Evolutionary conservation across 202 grass and related monocot genomes (phyloP).

Genomic region (Setaria viridis): DNA sequence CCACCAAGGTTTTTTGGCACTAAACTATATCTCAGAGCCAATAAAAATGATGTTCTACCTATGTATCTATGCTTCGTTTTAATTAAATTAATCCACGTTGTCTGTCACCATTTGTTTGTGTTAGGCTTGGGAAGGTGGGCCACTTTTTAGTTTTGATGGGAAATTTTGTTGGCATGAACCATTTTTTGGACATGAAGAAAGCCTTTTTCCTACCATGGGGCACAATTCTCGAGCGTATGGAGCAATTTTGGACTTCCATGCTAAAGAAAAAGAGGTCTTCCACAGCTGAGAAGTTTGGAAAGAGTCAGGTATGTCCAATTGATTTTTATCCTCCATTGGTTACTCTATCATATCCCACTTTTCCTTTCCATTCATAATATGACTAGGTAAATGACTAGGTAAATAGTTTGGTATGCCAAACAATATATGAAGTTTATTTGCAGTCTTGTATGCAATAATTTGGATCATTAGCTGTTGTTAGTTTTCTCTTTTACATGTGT

Average conservation of each 20-base stretch:
- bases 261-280: neutral
- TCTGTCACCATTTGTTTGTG: no score
- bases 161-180: slow-evolving; percentile 19
- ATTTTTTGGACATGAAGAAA: neutral
- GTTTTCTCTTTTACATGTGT: neutral
- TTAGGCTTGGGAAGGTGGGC: neutral
- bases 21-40: no score
- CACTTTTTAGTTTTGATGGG: slow-evolving; percentile 3
- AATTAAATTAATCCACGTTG: neutral
- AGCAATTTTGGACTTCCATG: neutral
- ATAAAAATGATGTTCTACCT: no score
- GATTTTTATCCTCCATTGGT: neutral
- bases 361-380: no score
- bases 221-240: neutral
- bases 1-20: neutral
- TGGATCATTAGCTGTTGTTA: neutral
- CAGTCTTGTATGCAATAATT: no score
- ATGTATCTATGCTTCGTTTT: neutral
- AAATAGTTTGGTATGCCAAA: neutral
- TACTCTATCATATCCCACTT: neutral
- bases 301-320: slow-evolving; percentile 5
- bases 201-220: neutral
- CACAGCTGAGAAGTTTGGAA: neutral
- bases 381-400: no score
- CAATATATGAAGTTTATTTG: neutral